Evolutionary conservation across 208 protist genomes (phyloP).

Genomic region (Tritrichomonas musculus): DNA sequence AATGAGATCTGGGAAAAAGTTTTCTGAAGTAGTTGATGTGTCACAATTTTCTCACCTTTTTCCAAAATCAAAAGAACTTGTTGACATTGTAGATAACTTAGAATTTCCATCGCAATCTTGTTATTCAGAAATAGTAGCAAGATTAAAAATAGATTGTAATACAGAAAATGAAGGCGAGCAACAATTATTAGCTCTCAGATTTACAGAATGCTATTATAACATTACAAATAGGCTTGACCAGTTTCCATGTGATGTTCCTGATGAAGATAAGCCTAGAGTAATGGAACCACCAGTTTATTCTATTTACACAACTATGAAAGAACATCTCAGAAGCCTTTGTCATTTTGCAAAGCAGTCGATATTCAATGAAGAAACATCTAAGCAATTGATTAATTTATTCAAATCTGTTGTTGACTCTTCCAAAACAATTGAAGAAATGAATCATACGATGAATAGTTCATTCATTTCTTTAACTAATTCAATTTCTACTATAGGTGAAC

Average conservation of each 20-base stretch:
- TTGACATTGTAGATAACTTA: not conserved
- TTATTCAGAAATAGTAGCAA: not conserved
- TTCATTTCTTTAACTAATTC: not conserved
- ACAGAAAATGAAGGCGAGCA: not conserved
- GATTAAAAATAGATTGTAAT: not conserved
- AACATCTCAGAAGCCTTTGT: not conserved
- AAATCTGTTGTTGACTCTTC: not conserved
- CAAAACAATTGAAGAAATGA: not conserved
- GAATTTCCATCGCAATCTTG: not conserved
- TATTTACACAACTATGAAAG: not conserved
- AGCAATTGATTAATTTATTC: not conserved
- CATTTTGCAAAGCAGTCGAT: not conserved
- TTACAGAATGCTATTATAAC: constrained; percentile 22
- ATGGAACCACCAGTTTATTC: not conserved
- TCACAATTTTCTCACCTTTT: not conserved
- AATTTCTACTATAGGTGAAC: not conserved
- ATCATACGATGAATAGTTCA: not conserved
- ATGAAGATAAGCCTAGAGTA: not conserved
- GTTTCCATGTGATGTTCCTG: not conserved
- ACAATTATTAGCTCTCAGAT: not conserved
- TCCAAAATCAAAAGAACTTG: not conserved
- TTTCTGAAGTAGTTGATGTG: not conserved
- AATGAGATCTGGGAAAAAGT: not conserved
- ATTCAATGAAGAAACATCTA: not conserved
- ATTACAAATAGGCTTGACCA: not conserved